Evolutionary conservation across 768 basidiomycete species (phyloP), one percentile per base, ranked within the genome.

Genomic region (Sistotremastrum niveocremeum): DNA sequence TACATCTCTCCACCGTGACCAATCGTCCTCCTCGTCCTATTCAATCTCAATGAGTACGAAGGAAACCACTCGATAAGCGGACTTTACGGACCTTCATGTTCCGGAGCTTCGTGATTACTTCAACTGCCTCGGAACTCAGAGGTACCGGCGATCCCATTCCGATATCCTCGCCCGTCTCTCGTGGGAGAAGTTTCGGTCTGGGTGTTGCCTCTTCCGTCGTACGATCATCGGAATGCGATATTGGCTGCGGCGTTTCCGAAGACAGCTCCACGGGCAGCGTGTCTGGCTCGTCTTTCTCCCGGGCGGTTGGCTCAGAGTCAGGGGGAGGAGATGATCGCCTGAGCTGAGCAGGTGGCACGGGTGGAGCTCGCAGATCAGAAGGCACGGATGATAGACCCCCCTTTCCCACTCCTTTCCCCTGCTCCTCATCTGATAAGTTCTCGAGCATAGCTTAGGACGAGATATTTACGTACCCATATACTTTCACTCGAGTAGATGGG

Each of bases 101-200:
- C 46, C 89, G 72, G 46, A 93, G 60, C 20, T 73, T 68, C 8
- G 77, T 82, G 56, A 93, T 90, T n/a, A 89, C 66, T 1, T 69
- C 72, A 5, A 86, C 81, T 12, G 86, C 84, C 54, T 86, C 80
- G 4, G 69, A 67, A 4, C 84, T 85, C 10, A 93, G 67, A 0
- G 81, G 79, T 0, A 88, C 79, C 8, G 86, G 86, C 1, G 87
- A 88, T 2, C 83, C 81, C 79, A 87, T 82, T 4, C 87, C 87
- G 46, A 88, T 86, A 57, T 88, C 87, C 47, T 81, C 73, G 1
- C 87, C 87, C 0, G 85, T 87, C 65, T 89, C 87, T 41, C 87
- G 75, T 0, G 87, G 87, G 33, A 90, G 69, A 5, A 77, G 65
- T 53, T 74, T 79, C 7, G 56, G 42, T 46, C 11, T 58, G 46